These are phyloP conservation scores for Sphaceloma murrayae DNA, from an alignment of 2,329 filamentous ascomycete species.

Conservation along the genomic window DNA sequence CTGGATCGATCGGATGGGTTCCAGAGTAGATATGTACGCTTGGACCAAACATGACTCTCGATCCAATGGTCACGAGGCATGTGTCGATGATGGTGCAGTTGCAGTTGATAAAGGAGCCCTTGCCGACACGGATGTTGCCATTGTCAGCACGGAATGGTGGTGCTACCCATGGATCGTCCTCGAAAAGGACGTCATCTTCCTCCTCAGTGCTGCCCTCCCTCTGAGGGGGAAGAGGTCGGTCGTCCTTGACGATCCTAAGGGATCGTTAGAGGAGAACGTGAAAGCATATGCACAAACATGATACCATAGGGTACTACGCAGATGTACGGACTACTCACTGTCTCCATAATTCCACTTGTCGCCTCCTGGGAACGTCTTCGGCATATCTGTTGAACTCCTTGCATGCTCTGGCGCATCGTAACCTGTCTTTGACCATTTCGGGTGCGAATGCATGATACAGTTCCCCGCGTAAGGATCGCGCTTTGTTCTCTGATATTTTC, in stretches of 20 bases:
- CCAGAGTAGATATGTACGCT: slow-evolving; percentile 68
- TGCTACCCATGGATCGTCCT: slow-evolving; percentile 59
- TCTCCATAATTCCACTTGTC: slow-evolving; percentile 57
- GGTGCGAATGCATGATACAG: slow-evolving; percentile 67
- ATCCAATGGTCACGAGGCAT: slow-evolving; percentile 62
- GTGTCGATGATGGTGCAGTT: slow-evolving; percentile 71
- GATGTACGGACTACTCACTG: too few relatives aligned
- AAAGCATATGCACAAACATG: slow-evolving; percentile 12
- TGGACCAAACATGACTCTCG: slow-evolving; percentile 67
- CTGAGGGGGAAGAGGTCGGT: slow-evolving; percentile 51
- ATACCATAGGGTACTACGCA: too few relatives aligned
- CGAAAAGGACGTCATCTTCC: slow-evolving; percentile 56
- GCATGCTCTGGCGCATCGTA: slow-evolving; percentile 53
- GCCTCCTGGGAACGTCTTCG: slow-evolving; percentile 48
- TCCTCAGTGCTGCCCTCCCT: slow-evolving; percentile 42
- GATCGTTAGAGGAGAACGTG: too few relatives aligned
- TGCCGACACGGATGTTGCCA: slow-evolving; percentile 63
- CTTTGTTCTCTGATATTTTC: slow-evolving; percentile 28
- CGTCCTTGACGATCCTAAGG: slow-evolving; percentile 57
- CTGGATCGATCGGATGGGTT: slow-evolving; percentile 67
- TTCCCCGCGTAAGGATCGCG: slow-evolving; percentile 35
- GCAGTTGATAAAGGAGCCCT: slow-evolving; percentile 65
- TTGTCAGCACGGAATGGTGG: slow-evolving; percentile 65
- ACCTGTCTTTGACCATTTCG: slow-evolving; percentile 54
- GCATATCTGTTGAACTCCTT: slow-evolving; percentile 55